Conservation (phyloP, 331 rosid genomes). For the Rhamnella rubrinervis region DNA sequence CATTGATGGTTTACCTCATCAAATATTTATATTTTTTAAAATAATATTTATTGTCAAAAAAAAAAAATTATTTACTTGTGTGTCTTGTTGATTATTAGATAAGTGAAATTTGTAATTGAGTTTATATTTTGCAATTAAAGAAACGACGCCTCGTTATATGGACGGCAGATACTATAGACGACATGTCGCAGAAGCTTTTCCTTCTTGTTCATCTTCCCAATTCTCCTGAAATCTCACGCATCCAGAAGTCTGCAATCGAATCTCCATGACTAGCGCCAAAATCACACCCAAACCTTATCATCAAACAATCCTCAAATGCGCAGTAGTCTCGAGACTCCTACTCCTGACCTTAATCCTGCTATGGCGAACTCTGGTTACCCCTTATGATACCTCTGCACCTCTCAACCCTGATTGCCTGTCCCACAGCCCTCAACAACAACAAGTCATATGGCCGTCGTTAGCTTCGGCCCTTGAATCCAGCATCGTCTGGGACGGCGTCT, state of each 20-base stretch:
- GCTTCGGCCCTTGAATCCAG: conserved; percentile 59
- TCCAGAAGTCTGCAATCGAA: background rate
- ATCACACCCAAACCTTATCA: conserved; percentile 20
- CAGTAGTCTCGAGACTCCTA: conserved; percentile 59
- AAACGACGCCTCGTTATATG: background rate
- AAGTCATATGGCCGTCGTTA: conserved; percentile 34
- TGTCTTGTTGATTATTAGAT: too few species aligned
- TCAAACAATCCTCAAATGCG: conserved; percentile 46
- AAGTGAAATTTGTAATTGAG: too few species aligned
- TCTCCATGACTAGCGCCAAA: conserved; percentile 21
- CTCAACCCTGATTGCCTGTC: conserved; percentile 65
- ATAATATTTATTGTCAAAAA: too few species aligned
- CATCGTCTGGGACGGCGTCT: conserved; percentile 86
- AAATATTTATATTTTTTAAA: too few species aligned
- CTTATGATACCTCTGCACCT: conserved; percentile 84
- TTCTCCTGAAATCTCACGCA: background rate
- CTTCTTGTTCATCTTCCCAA: background rate
- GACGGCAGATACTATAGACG: background rate
- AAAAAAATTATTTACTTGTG: too few species aligned
- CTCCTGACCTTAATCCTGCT: conserved; percentile 47
- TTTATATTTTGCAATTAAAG: background rate
- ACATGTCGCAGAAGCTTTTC: background rate
- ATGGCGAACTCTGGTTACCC: conserved; percentile 53
- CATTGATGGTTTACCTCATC: too few species aligned
- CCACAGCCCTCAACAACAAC: conserved; percentile 4